These are phyloP conservation scores for Talaromyces amestolkiae DNA, from an alignment of 2,329 filamentous ascomycete species.

Conservation along the genomic window DNA sequence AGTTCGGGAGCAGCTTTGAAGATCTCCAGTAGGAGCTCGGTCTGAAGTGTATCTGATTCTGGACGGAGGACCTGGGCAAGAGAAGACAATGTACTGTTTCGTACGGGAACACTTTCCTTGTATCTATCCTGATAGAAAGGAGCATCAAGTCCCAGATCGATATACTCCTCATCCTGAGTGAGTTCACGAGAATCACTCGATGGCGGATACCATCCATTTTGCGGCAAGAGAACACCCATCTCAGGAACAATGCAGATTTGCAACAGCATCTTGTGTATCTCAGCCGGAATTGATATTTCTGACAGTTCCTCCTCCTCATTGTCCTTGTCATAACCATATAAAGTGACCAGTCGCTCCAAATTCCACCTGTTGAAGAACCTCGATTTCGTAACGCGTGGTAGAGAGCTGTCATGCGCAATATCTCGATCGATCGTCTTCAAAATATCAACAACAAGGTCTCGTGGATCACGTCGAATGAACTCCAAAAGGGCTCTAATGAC, in stretches of 20 bases:
- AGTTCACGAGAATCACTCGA: conserved; percentile 54
- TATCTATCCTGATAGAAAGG: conserved; percentile 69
- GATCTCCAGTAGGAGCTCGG: conserved; percentile 74
- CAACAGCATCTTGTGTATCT: conserved; percentile 72
- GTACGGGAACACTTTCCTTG: conserved; percentile 65
- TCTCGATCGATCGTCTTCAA: conserved; percentile 67
- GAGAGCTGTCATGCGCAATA: conserved; percentile 70
- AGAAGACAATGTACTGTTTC: conserved; percentile 74
- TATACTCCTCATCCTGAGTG: conserved; percentile 47
- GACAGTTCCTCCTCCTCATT: conserved; percentile 43
- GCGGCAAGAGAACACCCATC: conserved; percentile 71
- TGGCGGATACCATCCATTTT: conserved; percentile 80
- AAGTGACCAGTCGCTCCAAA: conserved; percentile 66
- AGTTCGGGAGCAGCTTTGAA: conserved; percentile 82
- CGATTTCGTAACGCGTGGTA: conserved; percentile 72
- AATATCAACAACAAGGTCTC: conserved; percentile 71
- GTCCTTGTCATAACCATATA: conserved; percentile 59
- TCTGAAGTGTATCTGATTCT: conserved; percentile 77
- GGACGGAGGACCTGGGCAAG: conserved; percentile 78
- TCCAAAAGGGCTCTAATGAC: conserved; percentile 70
- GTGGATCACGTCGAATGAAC: conserved; percentile 72
- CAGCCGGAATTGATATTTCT: conserved; percentile 59
- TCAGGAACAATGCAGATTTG: conserved; percentile 70
- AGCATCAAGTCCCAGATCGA: conserved; percentile 66
- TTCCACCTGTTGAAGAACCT: conserved; percentile 72